Conservation (phyloP, 345 rosid species). For the Aquilaria yunnanensis region DNA sequence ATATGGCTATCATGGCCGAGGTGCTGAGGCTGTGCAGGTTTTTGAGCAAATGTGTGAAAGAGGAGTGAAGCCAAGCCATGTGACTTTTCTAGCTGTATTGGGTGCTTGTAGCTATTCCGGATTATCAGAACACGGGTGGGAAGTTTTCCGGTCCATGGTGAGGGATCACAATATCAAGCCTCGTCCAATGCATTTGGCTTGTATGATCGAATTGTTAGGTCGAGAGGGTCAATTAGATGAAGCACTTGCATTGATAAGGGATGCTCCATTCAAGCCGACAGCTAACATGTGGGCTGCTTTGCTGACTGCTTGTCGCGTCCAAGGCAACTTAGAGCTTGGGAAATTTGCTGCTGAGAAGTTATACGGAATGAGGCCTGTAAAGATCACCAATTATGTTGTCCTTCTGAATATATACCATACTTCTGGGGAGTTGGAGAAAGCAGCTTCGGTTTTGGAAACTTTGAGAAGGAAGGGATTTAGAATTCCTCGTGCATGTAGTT, state of each 20-base stretch:
- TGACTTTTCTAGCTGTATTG: constrained; percentile 73
- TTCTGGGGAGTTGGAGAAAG: constrained; percentile 61
- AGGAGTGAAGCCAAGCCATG: constrained; percentile 59
- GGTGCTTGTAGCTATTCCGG: constrained; percentile 79
- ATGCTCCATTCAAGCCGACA: constrained; percentile 61
- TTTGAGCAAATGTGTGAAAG: constrained; percentile 58
- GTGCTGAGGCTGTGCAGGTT: constrained; percentile 58
- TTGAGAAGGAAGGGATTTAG: constrained; percentile 67
- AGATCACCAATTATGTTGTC: constrained; percentile 69
- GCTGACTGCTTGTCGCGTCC: constrained; percentile 72
- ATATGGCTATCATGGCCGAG: constrained; percentile 71
- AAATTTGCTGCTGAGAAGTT: constrained; percentile 74
- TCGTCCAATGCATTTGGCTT: constrained; percentile 80
- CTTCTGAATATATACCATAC: constrained; percentile 70
- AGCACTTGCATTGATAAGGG: constrained; percentile 65
- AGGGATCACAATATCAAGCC: constrained; percentile 60
- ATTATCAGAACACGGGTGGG: constrained; percentile 66
- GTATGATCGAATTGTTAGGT: constrained; percentile 77
- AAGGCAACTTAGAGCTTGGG: constrained; percentile 72
- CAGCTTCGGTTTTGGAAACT: constrained; percentile 54
- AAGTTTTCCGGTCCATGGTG: constrained; percentile 62
- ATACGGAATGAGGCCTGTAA: constrained; percentile 75
- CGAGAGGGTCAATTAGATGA: constrained; percentile 76
- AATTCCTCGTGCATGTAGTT: constrained; percentile 70
- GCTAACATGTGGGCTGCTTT: constrained; percentile 93